Conservation (phyloP, 2,329 filamentous ascomycete species). For the Chaetomiaceae sp. region DNA sequence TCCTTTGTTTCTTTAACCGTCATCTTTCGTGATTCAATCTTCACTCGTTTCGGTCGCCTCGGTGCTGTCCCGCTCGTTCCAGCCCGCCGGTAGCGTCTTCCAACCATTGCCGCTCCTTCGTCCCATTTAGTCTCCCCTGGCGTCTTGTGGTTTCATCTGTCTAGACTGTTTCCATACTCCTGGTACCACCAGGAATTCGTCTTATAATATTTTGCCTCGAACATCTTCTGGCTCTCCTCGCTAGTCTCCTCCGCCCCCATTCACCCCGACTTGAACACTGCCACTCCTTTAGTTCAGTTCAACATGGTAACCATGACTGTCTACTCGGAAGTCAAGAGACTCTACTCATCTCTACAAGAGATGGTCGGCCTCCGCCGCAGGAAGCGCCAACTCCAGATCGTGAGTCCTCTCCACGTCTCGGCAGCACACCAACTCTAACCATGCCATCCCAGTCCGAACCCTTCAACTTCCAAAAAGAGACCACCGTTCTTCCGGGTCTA, state of each 20-base stretch:
- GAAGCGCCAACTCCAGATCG: slow-evolving; percentile 45
- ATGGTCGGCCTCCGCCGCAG: slow-evolving; percentile 39
- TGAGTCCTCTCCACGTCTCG: slow-evolving; percentile 30
- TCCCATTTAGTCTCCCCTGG: background rate
- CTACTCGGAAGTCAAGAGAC: slow-evolving; percentile 41
- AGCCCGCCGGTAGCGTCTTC: background rate
- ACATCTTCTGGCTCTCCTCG: too few species aligned
- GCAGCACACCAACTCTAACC: slow-evolving; percentile 21
- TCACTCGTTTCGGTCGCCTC: slow-evolving; percentile 14
- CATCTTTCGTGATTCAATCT: slow-evolving; percentile 11
- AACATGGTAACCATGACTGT: slow-evolving; percentile 29
- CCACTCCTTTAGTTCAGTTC: background rate
- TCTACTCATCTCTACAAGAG: slow-evolving; percentile 44
- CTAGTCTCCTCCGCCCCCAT: too few species aligned
- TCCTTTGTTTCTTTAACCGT: slow-evolving; percentile 26
- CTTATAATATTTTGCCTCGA: background rate
- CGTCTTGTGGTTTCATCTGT: background rate
- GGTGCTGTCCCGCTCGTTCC: slow-evolving; percentile 8
- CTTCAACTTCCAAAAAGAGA: slow-evolving; percentile 54
- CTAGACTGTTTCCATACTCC: background rate
- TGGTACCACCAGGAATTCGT: background rate
- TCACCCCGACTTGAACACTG: background rate
- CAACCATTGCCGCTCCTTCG: background rate
- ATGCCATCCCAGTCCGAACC: slow-evolving; percentile 46
- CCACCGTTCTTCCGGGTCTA: slow-evolving; percentile 50